Evolutionary conservation across 2,329 filamentous ascomycete genomes (phyloP), one percentile per base, ranked within the genome.

Genomic region (Penicillium brasilianum): DNA sequence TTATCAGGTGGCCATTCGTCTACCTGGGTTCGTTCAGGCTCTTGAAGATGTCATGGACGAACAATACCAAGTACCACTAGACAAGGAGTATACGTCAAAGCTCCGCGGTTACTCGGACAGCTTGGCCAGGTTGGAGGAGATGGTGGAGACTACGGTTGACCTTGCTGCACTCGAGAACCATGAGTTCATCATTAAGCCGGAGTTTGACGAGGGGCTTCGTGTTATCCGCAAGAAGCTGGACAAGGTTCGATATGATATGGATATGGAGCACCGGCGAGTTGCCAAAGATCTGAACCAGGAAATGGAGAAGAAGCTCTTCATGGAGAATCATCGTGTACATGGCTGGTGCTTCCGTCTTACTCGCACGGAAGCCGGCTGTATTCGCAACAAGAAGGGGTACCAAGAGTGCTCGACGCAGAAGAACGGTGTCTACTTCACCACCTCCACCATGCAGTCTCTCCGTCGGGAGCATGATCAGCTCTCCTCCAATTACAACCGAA

Each of bases 381-480:
- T 99, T 69, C 90, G 95, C 63, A 96, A 96, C 78, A 96, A 95
- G 74, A 88, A 87, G 61, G 84, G 88, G 53, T 99, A 98, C 71
- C 90, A 94, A 71, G 95, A 99, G 77, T 96, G 93, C 76, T 96
- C 93, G 0, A 99, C 96, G 0, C 95, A 98, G 79, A 99, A 99
- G 84, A 99, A 97, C 75, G 95, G 95, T 46, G 95, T 98, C 58
- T 99, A 95, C 80, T 99, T 99, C 77, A 98, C 95, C 1, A 99
- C 95, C 3, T 88, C 87, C 57, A 88, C 85, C 34, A 83, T 99
- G 69, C 90, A 93, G 72, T 85, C 88, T 28, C 86, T 93, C 70
- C 90, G 95, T 34, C 87, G 94, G 56, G 94, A 99, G 71, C 93
- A 96, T 68, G 94, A 99, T 72, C 93, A 98, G 76, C 84, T 97